Percentiles rank a stretch among this genome's conserved stretches.
Evolutionary conservation across 208 protist species (phyloP).

Genomic region (Phytomonas sp.): DNA sequence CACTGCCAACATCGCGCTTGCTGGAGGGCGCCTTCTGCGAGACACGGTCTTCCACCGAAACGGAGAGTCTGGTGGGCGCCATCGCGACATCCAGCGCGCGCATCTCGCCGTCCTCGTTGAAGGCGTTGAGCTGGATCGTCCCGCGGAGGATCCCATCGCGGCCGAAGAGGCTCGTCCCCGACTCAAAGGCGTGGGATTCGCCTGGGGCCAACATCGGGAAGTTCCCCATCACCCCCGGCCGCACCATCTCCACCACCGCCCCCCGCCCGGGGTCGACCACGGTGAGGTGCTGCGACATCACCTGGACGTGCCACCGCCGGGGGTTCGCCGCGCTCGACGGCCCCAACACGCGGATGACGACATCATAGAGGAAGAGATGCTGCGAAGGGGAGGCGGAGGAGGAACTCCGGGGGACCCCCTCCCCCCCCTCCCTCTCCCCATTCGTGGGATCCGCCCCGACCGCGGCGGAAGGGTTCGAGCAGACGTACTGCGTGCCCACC

Average conservation of each 20-base stretch:
- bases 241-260: conserved; percentile 54
- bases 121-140: conserved; percentile 76
- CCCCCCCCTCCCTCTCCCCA: conserved; percentile 2
- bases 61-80: conserved; percentile 50
- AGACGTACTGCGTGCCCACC: conserved; percentile 63
- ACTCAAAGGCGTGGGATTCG: conserved; percentile 70
- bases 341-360: conserved; percentile 64
- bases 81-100: conserved; percentile 64
- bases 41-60: conserved; percentile 16
- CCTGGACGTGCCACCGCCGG: conserved; percentile 64
- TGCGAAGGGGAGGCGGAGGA: conserved; percentile 15
- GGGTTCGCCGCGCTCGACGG: conserved; percentile 25
- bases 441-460: not conserved
- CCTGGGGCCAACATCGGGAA: conserved; percentile 62
- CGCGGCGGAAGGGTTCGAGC: not conserved
- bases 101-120: conserved; percentile 60
- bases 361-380: conserved; percentile 74
- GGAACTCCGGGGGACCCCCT: no score
- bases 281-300: conserved; percentile 72
- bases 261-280: conserved; percentile 39
- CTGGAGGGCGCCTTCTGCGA: not conserved
- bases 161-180: conserved; percentile 46
- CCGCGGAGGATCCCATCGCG: conserved; percentile 63
- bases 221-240: conserved; percentile 71
- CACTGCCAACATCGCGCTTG: not conserved